Evolutionary conservation across 2,329 filamentous ascomycete genomes (phyloP), one percentile per base, ranked within the genome.

Genomic region (Penicillium paneum): DNA sequence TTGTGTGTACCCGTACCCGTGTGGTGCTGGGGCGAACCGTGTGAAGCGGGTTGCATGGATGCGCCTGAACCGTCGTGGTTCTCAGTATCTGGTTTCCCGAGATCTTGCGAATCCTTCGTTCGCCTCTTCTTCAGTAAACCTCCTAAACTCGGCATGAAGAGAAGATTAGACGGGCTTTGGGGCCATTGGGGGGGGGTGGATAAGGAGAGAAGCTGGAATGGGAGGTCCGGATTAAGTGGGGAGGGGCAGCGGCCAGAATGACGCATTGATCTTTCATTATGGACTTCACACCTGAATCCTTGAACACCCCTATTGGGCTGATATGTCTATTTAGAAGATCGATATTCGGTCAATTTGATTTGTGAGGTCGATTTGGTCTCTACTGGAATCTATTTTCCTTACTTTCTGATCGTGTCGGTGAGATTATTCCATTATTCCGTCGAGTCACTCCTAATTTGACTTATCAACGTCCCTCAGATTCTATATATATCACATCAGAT

Each of bases 91-190:
- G 49, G 15, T 31, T 51, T 46, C 52, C 52, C 52, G 31, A 39
- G 34, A 44, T 54, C 52, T 64, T 71, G 73, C 77, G 86, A 89
- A 80, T 97, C 91, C 85, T 91, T 95, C 79, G 91, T 96, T 84
- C 91, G 88, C 84, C 96, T 96, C 85, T 96, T 97, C 84, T 97
- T 97, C 74, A 97, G 85, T 73, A 97, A 91, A 50, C 73, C 74
- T 76, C 91, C 91, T 81, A 97, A 84, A 76, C 85, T 90, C 86
- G 92, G 94, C 94, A 99, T 97, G 76, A 71, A 70, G 69, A 59
- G 64, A 60, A 63, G 57, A 62, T 58, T 57, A 29, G 21, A 43
- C 17, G 35, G 46, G 45, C 19, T 39, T 42, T 49, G 36, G 47
- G 52, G 52, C 32, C 46, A 41, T 50, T 59, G 59, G 54, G 55